Conservation (phyloP, 495 filamentous ascomycete species). For the Clavariopsis aquatica region DNA sequence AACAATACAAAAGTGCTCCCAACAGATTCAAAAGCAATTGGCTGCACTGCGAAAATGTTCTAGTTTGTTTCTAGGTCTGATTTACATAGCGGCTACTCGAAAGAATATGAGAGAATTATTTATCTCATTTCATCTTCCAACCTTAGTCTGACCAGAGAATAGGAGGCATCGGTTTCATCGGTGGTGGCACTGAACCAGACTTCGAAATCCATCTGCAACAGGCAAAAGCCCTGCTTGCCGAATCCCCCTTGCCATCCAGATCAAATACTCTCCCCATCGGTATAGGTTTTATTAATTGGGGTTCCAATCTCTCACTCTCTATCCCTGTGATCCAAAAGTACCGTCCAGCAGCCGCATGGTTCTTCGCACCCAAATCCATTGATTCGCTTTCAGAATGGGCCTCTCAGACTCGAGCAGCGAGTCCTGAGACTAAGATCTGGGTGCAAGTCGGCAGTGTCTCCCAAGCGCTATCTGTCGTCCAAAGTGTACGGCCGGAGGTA, state of each 20-base stretch:
- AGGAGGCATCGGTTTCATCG: constrained; percentile 51
- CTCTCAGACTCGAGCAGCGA: constrained; percentile 49
- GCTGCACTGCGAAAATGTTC: too few species aligned
- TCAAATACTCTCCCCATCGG: constrained; percentile 56
- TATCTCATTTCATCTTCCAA: too few species aligned
- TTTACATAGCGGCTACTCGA: too few species aligned
- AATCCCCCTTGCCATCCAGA: constrained; percentile 28
- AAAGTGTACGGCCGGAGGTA: constrained; percentile 56
- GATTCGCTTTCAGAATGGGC: constrained; percentile 60
- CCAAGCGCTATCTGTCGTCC: constrained; percentile 54
- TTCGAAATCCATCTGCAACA: constrained; percentile 37
- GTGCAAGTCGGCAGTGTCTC: constrained; percentile 65
- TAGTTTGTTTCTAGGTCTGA: too few species aligned
- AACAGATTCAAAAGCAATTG: too few species aligned
- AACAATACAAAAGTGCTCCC: too few species aligned
- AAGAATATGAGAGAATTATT: too few species aligned
- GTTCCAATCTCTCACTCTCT: constrained; percentile 51
- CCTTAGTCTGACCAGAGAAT: neutral
- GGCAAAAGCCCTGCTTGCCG: constrained; percentile 32
- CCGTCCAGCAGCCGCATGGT: constrained; percentile 67
- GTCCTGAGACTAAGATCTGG: constrained; percentile 59
- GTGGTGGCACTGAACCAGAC: constrained; percentile 43
- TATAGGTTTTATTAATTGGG: constrained; percentile 64
- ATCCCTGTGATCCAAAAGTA: constrained; percentile 49
- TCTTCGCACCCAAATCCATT: constrained; percentile 61